Percentiles rank a stretch among this genome's conserved stretches.
phyloP scores from a whole-genome alignment of 2,329 filamentous ascomycete species.

The Ophiosphaerella herpotricha region DNA sequence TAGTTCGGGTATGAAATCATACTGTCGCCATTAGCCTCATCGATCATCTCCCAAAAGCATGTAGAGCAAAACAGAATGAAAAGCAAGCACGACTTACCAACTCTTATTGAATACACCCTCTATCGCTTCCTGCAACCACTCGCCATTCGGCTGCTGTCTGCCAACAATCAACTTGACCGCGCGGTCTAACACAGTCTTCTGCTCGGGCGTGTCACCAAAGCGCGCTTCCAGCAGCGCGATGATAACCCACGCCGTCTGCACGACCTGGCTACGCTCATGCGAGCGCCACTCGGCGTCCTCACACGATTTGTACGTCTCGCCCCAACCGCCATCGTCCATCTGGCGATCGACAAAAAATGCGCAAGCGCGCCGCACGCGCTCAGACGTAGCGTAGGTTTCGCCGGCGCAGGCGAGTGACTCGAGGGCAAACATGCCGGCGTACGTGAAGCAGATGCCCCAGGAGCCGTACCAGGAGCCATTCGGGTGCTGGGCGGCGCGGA shows the following conservation, averaged over 20 bases:
- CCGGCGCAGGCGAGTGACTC: constrained; percentile 82
- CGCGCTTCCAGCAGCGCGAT: constrained; percentile 82
- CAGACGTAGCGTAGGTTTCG: constrained; percentile 77
- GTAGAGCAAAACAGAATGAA: background rate
- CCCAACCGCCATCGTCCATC: constrained; percentile 90
- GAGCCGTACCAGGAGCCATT: constrained; percentile 98
- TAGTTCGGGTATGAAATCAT: constrained; percentile 99
- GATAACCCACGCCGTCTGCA: constrained; percentile 90
- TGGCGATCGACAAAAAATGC: constrained; percentile 86
- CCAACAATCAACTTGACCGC: constrained; percentile 82
- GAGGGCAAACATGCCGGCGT: constrained; percentile 93
- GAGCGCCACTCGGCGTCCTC: constrained; percentile 77
- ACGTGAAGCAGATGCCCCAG: constrained; percentile 98
- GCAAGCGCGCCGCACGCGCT: constrained; percentile 73
- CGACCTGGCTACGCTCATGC: constrained; percentile 82
- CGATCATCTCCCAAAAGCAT: background rate
- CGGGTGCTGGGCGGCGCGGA: constrained; percentile 73
- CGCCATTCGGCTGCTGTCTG: constrained; percentile 83
- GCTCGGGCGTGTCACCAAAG: constrained; percentile 74
- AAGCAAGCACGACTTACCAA: constrained; percentile 62
- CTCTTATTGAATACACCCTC: constrained; percentile 99
- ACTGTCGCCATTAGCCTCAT: constrained; percentile 48
- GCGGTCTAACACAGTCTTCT: constrained; percentile 71
- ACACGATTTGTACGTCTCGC: constrained; percentile 88
- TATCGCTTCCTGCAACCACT: constrained; percentile 94